Base-by-base conservation (phyloP, 352 stramenopile genomes). In the Globisporangium middletonii region DNA sequence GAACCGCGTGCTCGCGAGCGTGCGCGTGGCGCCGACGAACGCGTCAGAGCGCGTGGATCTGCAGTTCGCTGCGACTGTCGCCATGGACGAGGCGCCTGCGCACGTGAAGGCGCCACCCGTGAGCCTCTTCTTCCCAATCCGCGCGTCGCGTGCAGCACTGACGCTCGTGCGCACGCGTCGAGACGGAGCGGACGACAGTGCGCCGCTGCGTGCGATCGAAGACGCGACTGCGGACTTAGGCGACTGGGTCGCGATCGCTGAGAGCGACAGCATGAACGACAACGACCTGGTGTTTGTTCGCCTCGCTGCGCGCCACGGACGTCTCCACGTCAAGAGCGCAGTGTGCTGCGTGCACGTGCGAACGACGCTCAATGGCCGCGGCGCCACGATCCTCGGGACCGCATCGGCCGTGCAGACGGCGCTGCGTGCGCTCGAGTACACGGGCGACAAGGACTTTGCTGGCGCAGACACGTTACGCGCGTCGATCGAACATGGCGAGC, bases 401-500 rank as follows among this genome's bases (percentile, higher is more conserved):
- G 55, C 46, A 12, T 6, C 30, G 19, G n/a, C 54, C 0, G 23
- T 62, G 46, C 48, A 55, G 4, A 45, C 49, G 28, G 54, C 60
- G 11, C 50, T 66, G 11, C 13, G 57, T 49, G 38, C 48, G 15
- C n/a, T 65, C 19, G 4, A 53, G 26, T 73, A 73, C 55, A 19
- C n/a, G 9, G 53, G 63, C 3, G 38, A 56, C n/a, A 12, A 33
- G 4, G 45, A 68, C 28, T 73, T 69, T 28, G 56, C 47, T 16
- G 67, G 63, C 0, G 18, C 33, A 13, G 67, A 71, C 27, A 30
- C 35, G 30, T 50, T 73, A 1, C 41, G 27, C 0, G 19, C 57
- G 11, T 46, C 49, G 13, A 49, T 67, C 4, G 15, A 59, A 19
- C 37, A 6, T 11, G 47, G 26, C 4, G 18, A 42, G 2, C n/a